Percentiles rank a stretch among this genome's conserved stretches.
Evolutionary conservation across 78 protist species (phyloP).

Genomic region (Parvularia atlantis): DNA sequence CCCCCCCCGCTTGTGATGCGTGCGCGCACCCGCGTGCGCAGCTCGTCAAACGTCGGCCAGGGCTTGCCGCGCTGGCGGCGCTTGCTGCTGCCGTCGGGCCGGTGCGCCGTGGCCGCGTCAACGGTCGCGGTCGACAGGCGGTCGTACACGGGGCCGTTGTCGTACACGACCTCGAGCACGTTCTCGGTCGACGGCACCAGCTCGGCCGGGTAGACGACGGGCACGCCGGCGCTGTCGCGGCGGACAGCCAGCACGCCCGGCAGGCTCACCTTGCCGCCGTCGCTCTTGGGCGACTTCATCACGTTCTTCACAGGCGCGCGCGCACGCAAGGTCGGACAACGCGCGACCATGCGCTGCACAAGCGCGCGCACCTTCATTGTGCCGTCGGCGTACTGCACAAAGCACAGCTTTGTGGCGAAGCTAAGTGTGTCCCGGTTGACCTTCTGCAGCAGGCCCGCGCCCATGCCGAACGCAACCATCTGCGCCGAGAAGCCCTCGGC

Average conservation of each 20-base stretch:
- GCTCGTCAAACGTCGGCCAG: too few relatives aligned
- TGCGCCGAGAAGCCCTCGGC: too few relatives aligned
- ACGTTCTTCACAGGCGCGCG: too few relatives aligned
- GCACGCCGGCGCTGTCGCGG: conserved; percentile 1
- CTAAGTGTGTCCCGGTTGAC: conserved; percentile 15
- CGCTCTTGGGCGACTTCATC: conserved; percentile 16
- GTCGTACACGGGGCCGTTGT: background rate
- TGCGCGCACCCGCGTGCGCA: too few relatives aligned
- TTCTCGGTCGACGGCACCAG: background rate
- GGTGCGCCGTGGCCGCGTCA: too few relatives aligned
- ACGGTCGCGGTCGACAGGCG: too few relatives aligned
- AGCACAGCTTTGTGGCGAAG: conserved; percentile 4
- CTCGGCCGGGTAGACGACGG: background rate
- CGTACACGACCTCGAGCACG: conserved; percentile 7
- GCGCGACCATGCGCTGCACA: too few relatives aligned
- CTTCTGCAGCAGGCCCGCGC: conserved; percentile 26
- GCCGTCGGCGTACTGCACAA: background rate
- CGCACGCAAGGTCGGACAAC: too few relatives aligned
- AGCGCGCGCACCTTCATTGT: background rate
- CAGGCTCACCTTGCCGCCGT: background rate
- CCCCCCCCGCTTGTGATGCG: too few relatives aligned
- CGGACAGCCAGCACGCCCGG: background rate
- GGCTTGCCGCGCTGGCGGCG: too few relatives aligned
- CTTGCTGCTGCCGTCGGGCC: too few relatives aligned
- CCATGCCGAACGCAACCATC: conserved; percentile 18